Percentiles rank a stretch among this genome's conserved stretches.
Conservation (phyloP, 2,329 filamentous ascomycete genomes). For the Epichloe elymi region DNA sequence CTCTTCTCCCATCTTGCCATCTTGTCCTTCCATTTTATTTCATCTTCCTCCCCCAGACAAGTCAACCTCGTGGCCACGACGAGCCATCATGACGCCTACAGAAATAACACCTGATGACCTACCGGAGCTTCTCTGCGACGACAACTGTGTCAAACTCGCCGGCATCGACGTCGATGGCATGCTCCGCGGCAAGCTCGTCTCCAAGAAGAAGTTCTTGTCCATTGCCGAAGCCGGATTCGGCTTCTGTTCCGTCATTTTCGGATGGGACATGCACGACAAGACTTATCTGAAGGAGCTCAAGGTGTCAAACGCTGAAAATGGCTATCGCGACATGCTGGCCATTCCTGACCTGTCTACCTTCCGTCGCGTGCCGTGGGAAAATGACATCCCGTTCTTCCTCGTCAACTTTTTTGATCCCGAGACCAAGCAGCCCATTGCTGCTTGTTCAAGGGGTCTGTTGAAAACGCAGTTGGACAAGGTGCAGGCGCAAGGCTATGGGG, state of each 20-base stretch:
- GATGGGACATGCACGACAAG: slow-evolving; percentile 94
- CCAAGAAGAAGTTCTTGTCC: slow-evolving; percentile 84
- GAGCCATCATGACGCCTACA: not conserved
- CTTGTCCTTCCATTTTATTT: not conserved
- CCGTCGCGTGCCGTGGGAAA: slow-evolving; percentile 81
- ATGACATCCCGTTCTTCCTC: slow-evolving; percentile 73
- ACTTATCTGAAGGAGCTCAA: slow-evolving; percentile 76
- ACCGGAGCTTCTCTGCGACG: slow-evolving; percentile 51
- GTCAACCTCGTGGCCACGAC: no score
- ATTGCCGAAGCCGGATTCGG: slow-evolving; percentile 73
- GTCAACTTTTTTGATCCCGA: slow-evolving; percentile 78
- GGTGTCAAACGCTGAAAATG: slow-evolving; percentile 83
- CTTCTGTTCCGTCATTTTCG: slow-evolving; percentile 89
- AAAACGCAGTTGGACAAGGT: slow-evolving; percentile 56
- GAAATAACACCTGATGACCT: slow-evolving; percentile 50
- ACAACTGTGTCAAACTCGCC: slow-evolving; percentile 74
- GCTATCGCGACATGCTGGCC: slow-evolving; percentile 75
- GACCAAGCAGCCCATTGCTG: slow-evolving; percentile 54
- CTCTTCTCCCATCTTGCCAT: not conserved
- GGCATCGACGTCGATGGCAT: slow-evolving; percentile 80
- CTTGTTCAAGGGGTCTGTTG: slow-evolving; percentile 67
- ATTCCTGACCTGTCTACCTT: slow-evolving; percentile 67
- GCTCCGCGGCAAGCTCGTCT: slow-evolving; percentile 78
- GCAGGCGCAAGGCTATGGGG: slow-evolving; percentile 55
- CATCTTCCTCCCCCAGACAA: not conserved